Evolutionary conservation across 2,329 filamentous ascomycete genomes (phyloP).

Genomic region (Lasiodiplodia gonubiensis): DNA sequence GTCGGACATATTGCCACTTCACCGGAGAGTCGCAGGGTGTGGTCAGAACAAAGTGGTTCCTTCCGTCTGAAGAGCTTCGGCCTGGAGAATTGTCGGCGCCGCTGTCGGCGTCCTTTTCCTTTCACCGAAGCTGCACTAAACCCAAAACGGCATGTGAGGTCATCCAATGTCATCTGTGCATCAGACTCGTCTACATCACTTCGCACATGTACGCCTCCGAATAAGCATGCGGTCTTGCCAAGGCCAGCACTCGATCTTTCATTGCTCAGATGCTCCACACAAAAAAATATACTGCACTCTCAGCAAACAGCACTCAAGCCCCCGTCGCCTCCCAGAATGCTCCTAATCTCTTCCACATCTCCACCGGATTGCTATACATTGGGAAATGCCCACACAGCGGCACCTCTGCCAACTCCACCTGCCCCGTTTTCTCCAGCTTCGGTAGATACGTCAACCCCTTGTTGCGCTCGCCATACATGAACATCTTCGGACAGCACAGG

Average conservation of each 20-base stretch:
- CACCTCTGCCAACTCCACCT: constrained; percentile 35
- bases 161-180: too few relatives aligned
- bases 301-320: background rate
- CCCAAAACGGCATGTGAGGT: background rate
- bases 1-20: background rate
- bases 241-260: too few relatives aligned
- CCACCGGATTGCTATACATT: constrained; percentile 38
- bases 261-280: too few relatives aligned
- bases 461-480: constrained; percentile 28
- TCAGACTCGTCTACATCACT: too few relatives aligned
- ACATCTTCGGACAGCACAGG: constrained; percentile 32
- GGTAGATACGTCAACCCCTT: constrained; percentile 14
- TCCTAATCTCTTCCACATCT: constrained; percentile 21
- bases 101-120: background rate
- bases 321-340: background rate
- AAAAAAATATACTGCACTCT: too few relatives aligned
- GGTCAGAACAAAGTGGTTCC: background rate
- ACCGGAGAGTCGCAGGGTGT: background rate
- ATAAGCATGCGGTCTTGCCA: too few relatives aligned
- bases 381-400: constrained; percentile 35
- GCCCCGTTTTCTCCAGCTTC: constrained; percentile 6
- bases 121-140: background rate
- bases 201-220: too few relatives aligned
- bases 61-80: background rate
- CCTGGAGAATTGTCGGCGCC: constrained; percentile 7